phyloP scores from a whole-genome alignment of 2,329 filamentous ascomycete genomes.

The Moelleriella libera region DNA sequence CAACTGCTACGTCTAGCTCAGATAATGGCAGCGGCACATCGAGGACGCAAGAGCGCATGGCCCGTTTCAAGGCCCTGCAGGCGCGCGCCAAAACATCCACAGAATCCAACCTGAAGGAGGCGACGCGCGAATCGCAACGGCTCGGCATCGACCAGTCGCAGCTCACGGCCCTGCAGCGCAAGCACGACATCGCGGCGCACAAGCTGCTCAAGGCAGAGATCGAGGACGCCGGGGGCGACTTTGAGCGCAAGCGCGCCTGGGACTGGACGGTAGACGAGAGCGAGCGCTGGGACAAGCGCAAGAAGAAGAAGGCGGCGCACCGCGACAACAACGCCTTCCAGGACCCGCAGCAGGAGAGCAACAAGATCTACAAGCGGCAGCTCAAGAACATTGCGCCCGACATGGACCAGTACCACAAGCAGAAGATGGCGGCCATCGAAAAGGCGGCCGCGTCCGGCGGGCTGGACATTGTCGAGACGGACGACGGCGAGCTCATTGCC shows the following conservation, averaged over 20 bases:
- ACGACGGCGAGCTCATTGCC: conserved; percentile 84
- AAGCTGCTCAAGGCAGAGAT: conserved; percentile 89
- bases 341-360: conserved; percentile 75
- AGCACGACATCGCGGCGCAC: conserved; percentile 76
- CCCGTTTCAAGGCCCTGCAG: conserved; percentile 78
- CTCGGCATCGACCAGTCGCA: conserved; percentile 64
- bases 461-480: conserved; percentile 89
- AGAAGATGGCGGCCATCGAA: conserved; percentile 76
- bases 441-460: conserved; percentile 72
- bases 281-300: conserved; percentile 82
- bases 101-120: conserved; percentile 68
- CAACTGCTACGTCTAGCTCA: no score
- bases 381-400: conserved; percentile 63
- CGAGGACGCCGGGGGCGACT: conserved; percentile 74
- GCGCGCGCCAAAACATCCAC: conserved; percentile 62
- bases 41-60: conserved; percentile 50
- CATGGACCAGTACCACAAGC: conserved; percentile 70
- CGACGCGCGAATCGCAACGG: conserved; percentile 68
- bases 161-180: conserved; percentile 66
- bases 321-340: conserved; percentile 80
- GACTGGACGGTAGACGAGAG: conserved; percentile 95
- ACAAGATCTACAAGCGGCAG: conserved; percentile 90
- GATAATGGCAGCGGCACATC: conserved; percentile 18
- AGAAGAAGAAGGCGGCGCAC: conserved; percentile 72
- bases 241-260: conserved; percentile 96